phyloP scores from a whole-genome alignment of 805 yeast genomes.

The Cyberlindnera mycetangii region DNA sequence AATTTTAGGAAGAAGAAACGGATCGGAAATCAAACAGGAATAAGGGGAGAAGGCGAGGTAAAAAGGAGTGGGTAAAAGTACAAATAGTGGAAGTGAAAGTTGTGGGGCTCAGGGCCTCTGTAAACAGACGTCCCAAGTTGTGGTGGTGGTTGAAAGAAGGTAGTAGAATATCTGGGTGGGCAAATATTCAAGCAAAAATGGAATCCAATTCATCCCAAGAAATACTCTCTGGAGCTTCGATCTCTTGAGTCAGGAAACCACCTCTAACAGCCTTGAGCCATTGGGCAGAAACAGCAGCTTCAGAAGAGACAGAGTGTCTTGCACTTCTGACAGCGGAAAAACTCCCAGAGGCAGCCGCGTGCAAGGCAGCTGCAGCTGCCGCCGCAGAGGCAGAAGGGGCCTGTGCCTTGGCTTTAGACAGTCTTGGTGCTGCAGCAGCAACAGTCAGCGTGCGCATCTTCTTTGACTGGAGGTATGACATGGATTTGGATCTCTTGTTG shows the following conservation, averaged over 20 bases:
- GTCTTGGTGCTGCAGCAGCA: slow-evolving; percentile 81
- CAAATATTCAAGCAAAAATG: neutral
- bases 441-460: slow-evolving; percentile 53
- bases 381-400: slow-evolving; percentile 58
- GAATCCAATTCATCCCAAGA: slow-evolving; percentile 64
- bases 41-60: neutral
- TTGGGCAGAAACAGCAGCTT: slow-evolving; percentile 43
- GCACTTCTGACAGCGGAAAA: slow-evolving; percentile 10
- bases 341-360: slow-evolving; percentile 53
- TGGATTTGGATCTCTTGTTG: slow-evolving; percentile 62
- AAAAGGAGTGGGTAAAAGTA: slow-evolving; percentile 4
- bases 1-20: neutral
- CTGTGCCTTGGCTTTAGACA: slow-evolving; percentile 57
- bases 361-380: slow-evolving; percentile 70
- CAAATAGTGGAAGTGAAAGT: too few species aligned
- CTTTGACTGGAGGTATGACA: slow-evolving; percentile 53
- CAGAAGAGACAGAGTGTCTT: slow-evolving; percentile 22
- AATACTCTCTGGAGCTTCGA: slow-evolving; percentile 74
- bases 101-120: too few species aligned
- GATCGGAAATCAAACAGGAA: neutral
- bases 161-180: neutral
- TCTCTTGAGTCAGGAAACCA: slow-evolving; percentile 76
- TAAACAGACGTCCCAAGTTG: too few species aligned
- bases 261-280: slow-evolving; percentile 75
- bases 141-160: neutral